Evolutionary conservation across 495 filamentous ascomycete species (phyloP), one percentile per base, ranked within the genome.

Genomic region (Neurospora tetrasperma): DNA sequence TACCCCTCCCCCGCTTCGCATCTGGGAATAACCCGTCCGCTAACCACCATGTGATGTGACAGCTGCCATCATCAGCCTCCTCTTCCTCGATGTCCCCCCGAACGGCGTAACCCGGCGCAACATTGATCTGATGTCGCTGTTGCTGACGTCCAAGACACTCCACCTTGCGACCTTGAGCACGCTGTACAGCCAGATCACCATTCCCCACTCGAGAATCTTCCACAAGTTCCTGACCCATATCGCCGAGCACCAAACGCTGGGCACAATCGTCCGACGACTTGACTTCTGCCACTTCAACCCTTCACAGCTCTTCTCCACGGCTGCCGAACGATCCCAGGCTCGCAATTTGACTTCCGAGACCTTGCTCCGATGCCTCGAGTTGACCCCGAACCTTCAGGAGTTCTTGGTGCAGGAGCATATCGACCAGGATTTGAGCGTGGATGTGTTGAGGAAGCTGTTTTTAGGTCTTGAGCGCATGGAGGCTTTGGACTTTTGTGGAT

Each of bases 241-340:
- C 76, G 81, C 85, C 18, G 84, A 86, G 69, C 89, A 94, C 79
- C 89, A 89, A 14, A 87, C 89, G 14, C 85, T 94, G 70, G 93
- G 93, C 20, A 91, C 90, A 42, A 88, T 96, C 71, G 92, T 96
- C 43, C 88, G 91, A 70, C 90, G 93, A 48, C 83, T 96, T 39
- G 93, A 97, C 82, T 94, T 97, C 80, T 93, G 92, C 59, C 92
- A 94, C 84, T 95, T 94, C 82, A 96, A 93, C 78, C 93, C 93
- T 7, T 87, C 92, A 20, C 92, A 92, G 38, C 84, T 94, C 43
- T 94, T 94, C 76, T 88, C 90, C 69, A 95, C 91, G 62, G 91
- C 88, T 76, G 89, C 91, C 82, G 91, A 94, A 88, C 92, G 93
- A 66, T 84, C 87, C 44, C 88, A 93, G 80, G 92, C 94, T 75